phyloP scores from a whole-genome alignment of 345 rosid species.

The Corchorus capsularis region DNA sequence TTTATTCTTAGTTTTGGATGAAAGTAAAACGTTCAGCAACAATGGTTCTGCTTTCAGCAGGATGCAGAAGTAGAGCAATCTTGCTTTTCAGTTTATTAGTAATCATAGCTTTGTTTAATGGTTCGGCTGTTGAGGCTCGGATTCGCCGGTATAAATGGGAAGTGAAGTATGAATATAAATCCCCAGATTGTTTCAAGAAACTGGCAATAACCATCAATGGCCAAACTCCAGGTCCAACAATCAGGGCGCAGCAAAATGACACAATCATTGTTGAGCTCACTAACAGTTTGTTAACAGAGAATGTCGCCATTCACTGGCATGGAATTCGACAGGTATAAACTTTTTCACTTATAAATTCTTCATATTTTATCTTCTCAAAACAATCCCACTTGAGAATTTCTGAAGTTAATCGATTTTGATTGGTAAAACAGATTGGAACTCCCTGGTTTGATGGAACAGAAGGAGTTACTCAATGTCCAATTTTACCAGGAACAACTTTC shows the following conservation, averaged over 20 bases:
- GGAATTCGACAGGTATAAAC: slow-evolving; percentile 1
- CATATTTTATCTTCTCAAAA: not conserved
- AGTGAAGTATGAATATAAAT: slow-evolving; percentile 62
- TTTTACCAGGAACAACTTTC: slow-evolving; percentile 71
- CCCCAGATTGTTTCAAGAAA: slow-evolving; percentile 66
- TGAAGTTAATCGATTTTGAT: not conserved
- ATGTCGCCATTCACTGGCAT: slow-evolving; percentile 27
- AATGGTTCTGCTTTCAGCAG: not conserved
- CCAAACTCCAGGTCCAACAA: slow-evolving; percentile 61
- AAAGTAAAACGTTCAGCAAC: no score
- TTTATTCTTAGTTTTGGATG: no score
- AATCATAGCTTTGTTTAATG: not conserved
- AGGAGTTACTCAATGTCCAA: slow-evolving; percentile 74
- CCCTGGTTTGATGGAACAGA: slow-evolving; percentile 81
- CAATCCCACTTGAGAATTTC: not conserved
- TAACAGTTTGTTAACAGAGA: slow-evolving; percentile 62
- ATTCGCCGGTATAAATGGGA: slow-evolving; percentile 59
- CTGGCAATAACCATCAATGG: slow-evolving; percentile 69
- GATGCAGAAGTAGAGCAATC: not conserved
- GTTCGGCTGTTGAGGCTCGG: slow-evolving; percentile 25
- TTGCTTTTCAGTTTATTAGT: not conserved
- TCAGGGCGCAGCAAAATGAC: slow-evolving; percentile 63
- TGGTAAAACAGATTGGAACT: slow-evolving; percentile 49
- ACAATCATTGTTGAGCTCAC: slow-evolving; percentile 68
- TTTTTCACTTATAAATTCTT: not conserved